Evolutionary conservation across 345 rosid species (phyloP).

Genomic region (Aquilaria yunnanensis): DNA sequence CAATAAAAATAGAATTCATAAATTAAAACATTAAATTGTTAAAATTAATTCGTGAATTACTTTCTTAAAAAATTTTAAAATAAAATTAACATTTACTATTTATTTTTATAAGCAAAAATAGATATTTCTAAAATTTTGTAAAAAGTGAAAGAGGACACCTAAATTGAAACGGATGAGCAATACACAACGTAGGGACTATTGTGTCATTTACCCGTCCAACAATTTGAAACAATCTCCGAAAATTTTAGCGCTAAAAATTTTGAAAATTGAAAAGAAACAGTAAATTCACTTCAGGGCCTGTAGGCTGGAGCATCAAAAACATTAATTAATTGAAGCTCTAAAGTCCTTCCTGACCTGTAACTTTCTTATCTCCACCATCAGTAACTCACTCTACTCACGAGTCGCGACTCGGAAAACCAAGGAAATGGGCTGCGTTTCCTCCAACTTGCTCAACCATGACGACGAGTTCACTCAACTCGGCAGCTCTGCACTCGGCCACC

Average conservation of each 20-base stretch:
- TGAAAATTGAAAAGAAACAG: conserved; percentile 14
- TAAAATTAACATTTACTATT: too few relatives aligned
- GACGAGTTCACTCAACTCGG: conserved; percentile 75
- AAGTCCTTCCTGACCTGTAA: neutral
- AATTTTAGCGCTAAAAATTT: conserved; percentile 28
- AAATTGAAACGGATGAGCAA: too few relatives aligned
- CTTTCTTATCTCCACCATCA: conserved; percentile 3
- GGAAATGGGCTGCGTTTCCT: conserved; percentile 89
- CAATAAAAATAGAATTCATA: too few relatives aligned
- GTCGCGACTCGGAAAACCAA: neutral
- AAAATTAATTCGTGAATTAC: too few relatives aligned
- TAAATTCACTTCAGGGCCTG: neutral
- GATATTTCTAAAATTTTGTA: too few relatives aligned
- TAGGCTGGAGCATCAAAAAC: too few relatives aligned
- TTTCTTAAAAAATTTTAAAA: too few relatives aligned
- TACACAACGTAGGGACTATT: too few relatives aligned
- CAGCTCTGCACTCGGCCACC: conserved; percentile 66
- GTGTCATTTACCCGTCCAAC: neutral
- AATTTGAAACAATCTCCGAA: conserved; percentile 12
- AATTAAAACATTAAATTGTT: too few relatives aligned
- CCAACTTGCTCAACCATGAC: conserved; percentile 63
- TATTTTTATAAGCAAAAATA: too few relatives aligned
- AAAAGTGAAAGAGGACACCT: too few relatives aligned
- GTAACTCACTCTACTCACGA: neutral
- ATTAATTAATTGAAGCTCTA: neutral